These are phyloP conservation scores for Boletus reticulatus DNA, from an alignment of 768 basidiomycete genomes.

Conservation along the genomic window DNA sequence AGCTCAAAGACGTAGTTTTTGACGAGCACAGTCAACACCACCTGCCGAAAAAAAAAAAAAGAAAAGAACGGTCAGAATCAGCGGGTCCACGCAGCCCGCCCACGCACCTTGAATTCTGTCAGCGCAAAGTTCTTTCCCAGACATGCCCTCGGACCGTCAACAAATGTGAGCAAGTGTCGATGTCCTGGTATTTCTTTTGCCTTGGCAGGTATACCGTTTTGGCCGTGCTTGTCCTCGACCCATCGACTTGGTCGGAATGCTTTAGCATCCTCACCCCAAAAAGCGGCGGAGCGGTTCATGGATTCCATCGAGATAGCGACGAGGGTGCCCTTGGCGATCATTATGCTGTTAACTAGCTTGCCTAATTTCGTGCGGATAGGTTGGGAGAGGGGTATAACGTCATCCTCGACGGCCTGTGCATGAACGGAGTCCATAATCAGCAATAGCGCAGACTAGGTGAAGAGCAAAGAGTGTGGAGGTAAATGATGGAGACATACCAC, in stretches of 20 bases:
- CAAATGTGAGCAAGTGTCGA: constrained; percentile 49
- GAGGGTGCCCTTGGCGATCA: constrained; percentile 45
- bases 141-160: constrained; percentile 49
- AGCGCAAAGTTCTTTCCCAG: constrained; percentile 49
- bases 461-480: constrained; percentile 31
- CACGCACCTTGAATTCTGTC: constrained; percentile 29
- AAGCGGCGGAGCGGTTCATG: constrained; percentile 47
- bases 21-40: constrained; percentile 41
- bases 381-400: constrained; percentile 52
- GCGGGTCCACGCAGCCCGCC: neutral
- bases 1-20: constrained; percentile 35
- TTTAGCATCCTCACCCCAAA: constrained; percentile 61
- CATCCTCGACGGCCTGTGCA: constrained; percentile 48
- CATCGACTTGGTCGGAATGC: constrained; percentile 64
- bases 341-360: constrained; percentile 34
- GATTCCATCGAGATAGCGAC: constrained; percentile 42
- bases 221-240: constrained; percentile 35
- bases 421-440: neutral
- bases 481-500: constrained; percentile 1
- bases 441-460: neutral
- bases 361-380: constrained; percentile 45
- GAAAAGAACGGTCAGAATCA: neutral
- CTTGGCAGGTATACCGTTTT: constrained; percentile 18
- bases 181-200: constrained; percentile 46
- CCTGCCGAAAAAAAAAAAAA: constrained; percentile 24